These are phyloP conservation scores for Vararia minispora DNA, from an alignment of 768 basidiomycete genomes.

Conservation along the genomic window DNA sequence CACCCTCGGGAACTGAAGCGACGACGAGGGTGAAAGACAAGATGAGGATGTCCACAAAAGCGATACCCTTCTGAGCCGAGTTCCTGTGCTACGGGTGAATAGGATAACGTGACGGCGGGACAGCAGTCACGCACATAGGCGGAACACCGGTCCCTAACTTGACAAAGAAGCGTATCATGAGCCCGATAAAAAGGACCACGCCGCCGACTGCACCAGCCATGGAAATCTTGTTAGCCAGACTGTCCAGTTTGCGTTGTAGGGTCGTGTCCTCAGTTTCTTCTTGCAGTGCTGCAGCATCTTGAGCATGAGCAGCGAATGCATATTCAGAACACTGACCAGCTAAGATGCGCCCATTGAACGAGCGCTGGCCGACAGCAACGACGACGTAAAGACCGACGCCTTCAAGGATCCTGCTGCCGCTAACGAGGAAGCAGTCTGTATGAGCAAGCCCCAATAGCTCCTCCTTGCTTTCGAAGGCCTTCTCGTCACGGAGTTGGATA, in stretches of 20 bases:
- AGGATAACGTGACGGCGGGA: neutral
- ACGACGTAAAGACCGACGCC: conserved; percentile 89
- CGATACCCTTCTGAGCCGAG: conserved; percentile 73
- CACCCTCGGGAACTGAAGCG: conserved; percentile 75
- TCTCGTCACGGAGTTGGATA: conserved; percentile 36
- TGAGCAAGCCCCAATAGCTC: conserved; percentile 29
- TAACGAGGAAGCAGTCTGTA: conserved; percentile 83
- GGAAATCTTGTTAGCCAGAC: conserved; percentile 87
- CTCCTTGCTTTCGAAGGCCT: no score
- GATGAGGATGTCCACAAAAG: conserved; percentile 86
- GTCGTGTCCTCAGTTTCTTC: conserved; percentile 84
- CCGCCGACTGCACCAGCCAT: conserved; percentile 79
- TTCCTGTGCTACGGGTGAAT: conserved; percentile 28
- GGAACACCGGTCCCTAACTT: conserved; percentile 59
- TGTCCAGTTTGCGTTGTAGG: conserved; percentile 84
- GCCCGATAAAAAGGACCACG: conserved; percentile 61
- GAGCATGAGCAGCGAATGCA: neutral
- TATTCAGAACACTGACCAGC: conserved; percentile 52
- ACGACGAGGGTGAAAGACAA: conserved; percentile 87
- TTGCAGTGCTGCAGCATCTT: conserved; percentile 51
- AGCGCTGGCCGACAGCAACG: conserved; percentile 82
- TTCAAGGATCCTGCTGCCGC: conserved; percentile 86
- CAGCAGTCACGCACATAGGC: conserved; percentile 30
- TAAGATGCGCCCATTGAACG: conserved; percentile 94
- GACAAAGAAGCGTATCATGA: conserved; percentile 93